Base-by-base conservation (phyloP, 495 filamentous ascomycete species). In the Aspergillus nanangensis region DNA sequence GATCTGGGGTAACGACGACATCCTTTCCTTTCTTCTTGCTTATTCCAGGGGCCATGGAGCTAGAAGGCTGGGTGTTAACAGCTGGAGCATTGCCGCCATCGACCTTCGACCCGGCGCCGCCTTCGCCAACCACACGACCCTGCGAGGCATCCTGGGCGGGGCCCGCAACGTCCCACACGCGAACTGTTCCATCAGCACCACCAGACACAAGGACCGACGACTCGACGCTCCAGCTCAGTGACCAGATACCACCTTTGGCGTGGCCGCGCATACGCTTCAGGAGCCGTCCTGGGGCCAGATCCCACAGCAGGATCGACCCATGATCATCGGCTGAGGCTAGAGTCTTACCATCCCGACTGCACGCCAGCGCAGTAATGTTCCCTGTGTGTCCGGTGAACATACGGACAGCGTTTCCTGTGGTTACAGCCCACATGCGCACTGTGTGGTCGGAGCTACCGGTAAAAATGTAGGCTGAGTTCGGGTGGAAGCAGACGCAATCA, bases 341-440 rank as follows among this genome's bases (percentile, higher is more conserved):
- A 31, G 87, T 79, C 63, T 87, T 90, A 27, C 93, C 93, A 53
- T 87, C 86, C 0, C 90, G 89, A 34, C 88, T 84, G 58, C 90
- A 93, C 43, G 88, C 79, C 44, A 98, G 62, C 0, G 88, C 75
- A 11, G 84, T 95, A 59, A 96, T 77, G 56, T 85, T 84, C 14
- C 90, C 87, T 2, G 82, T 82, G 50, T 97, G 94, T 15, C 93
- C 94, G 3, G 85, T 91, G 61, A 97, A 97, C 57, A 97, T 78
- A 15, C 93, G 86, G 1, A 96, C 88, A 33, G 87, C 84, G 45
- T 83, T 83, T 17, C 93, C 93, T 7, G 80, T 88, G 1, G 75
- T 71, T n/a, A 96, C 73, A n/a, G 87, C 80, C 92, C 93, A 98
- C 91, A 98, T 96, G 15, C 93, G 83, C 17, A 96, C 88, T 0